Base-by-base conservation (phyloP, 805 yeast species). In the Yarrowia deformans region DNA sequence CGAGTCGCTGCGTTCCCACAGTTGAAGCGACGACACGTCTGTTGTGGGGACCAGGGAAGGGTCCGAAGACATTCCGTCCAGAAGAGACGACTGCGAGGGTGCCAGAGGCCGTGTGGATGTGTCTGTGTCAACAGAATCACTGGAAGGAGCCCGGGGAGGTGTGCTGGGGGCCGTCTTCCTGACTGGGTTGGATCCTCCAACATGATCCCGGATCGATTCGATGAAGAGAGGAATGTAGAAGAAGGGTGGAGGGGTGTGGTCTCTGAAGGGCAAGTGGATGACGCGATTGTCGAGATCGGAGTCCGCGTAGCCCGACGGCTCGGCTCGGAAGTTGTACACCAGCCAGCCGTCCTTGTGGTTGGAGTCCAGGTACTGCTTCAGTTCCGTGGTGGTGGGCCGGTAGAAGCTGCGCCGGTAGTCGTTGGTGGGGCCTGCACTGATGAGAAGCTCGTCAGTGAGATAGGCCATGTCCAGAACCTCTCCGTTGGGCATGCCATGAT, bases 221-320 rank as follows among this genome's bases (percentile, higher is more conserved):
- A 87, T 80, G 4, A 84, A 75, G 1, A 75, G 72, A 4, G 84
- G 75, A 10, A 93, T 74, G n/a, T 84, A 73, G 1, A 77, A 70
- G 60, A 93, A 83, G 1, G 91, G 84, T 0, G 97, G 91, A 0
- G 95, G 87, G 61, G 84, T 84, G 76, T 93, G 97, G 76, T 94
- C 98, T 12, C 87, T 83, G 79, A 90, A 88, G 0, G 93, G 95
- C 68, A 74, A 78, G 69, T 80, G 79, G 18, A 75, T 70, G 18
- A 86, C 84, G 50, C 67, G 37, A 37, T 71, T 73, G 50, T 75
- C 76, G 43, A 81, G 72, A 16, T 77, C 80, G 1, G 71, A 72
- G 23, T 82, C 81, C 10, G 84, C 84, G 32, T 79, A 78, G 32
- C 81, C 80, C 19, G 78, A 76, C 0, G 82, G 82, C 58, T 90